Evolutionary conservation across 129 eudicot species (phyloP).

Genomic region (Flaveria trinervia): DNA sequence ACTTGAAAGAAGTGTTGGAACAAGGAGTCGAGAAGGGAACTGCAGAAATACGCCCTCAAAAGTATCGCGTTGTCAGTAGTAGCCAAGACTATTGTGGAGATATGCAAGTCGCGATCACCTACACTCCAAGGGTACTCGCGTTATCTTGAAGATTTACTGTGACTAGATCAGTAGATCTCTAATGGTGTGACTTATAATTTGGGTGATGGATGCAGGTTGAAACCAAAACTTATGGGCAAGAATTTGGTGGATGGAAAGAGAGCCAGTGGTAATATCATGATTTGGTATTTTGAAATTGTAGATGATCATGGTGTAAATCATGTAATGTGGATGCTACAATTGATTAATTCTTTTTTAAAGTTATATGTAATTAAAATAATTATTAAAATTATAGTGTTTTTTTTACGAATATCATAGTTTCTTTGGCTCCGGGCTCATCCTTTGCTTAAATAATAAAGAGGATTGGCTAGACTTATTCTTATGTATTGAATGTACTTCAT

Average conservation of each 20-base stretch:
- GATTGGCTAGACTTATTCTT: no score
- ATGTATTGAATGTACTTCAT: no score
- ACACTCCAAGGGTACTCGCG: conserved; percentile 53
- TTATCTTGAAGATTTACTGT: not conserved
- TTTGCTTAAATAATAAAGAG: no score
- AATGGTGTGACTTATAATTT: not conserved
- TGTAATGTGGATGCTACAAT: no score
- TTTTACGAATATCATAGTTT: no score
- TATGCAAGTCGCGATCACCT: conserved; percentile 59
- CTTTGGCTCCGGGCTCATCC: no score
- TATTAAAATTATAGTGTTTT: no score
- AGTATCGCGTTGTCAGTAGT: conserved; percentile 48
- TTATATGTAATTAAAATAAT: no score
- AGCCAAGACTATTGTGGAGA: conserved; percentile 62
- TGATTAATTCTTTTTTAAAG: no score
- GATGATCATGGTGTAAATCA: not conserved
- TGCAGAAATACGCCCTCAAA: conserved; percentile 48
- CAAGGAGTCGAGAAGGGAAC: conserved; percentile 63
- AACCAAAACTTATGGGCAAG: conserved; percentile 36
- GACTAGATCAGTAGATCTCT: conserved; percentile 3
- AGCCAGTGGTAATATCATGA: conserved; percentile 36
- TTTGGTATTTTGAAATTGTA: not conserved
- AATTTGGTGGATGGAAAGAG: conserved; percentile 62
- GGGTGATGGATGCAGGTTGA: conserved; percentile 32
- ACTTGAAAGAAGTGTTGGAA: conserved; percentile 64